These are phyloP conservation scores for Psilocybe tampanensis DNA, from an alignment of 768 basidiomycete species.

Conservation along the genomic window DNA sequence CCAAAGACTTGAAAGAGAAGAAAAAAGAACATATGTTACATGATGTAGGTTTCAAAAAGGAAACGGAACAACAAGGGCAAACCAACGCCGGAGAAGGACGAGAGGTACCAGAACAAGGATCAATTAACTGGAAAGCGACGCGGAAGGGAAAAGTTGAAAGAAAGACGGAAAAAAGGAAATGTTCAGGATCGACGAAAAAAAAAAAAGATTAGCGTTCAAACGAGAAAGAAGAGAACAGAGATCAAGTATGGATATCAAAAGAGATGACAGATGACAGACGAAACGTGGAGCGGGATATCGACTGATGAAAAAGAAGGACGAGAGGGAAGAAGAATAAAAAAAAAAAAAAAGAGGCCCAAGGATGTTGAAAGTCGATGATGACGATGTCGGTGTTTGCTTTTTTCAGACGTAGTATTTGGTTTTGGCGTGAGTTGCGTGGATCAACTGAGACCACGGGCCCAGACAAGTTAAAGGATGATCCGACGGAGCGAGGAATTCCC, in stretches of 20 bases:
- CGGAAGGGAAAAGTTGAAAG: not conserved
- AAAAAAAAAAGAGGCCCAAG: not conserved
- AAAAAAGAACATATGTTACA: not conserved
- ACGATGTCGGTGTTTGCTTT: not conserved
- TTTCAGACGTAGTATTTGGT: too few relatives aligned
- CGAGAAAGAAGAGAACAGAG: not conserved
- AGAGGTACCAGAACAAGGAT: not conserved
- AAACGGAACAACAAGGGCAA: not conserved
- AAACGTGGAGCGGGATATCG: not conserved
- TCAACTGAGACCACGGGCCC: too few relatives aligned
- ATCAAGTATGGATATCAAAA: not conserved
- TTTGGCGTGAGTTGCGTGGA: too few relatives aligned
- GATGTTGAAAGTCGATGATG: not conserved
- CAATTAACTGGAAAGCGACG: not conserved
- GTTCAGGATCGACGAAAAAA: not conserved
- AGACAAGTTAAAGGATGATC: too few relatives aligned
- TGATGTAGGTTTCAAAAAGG: not conserved
- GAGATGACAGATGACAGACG: too few relatives aligned
- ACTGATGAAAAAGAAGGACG: not conserved
- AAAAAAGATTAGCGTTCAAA: not conserved
- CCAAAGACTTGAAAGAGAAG: not conserved
- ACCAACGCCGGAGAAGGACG: not conserved
- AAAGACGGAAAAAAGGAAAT: constrained; percentile 4
- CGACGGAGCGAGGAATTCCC: too few relatives aligned
- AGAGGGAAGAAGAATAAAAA: not conserved